A percentile compares a stretch with the other conserved stretches of the same genome.
These are phyloP conservation scores for Eucalyptus cloeziana DNA, from an alignment of 345 rosid genomes.

Conservation along the genomic window DNA sequence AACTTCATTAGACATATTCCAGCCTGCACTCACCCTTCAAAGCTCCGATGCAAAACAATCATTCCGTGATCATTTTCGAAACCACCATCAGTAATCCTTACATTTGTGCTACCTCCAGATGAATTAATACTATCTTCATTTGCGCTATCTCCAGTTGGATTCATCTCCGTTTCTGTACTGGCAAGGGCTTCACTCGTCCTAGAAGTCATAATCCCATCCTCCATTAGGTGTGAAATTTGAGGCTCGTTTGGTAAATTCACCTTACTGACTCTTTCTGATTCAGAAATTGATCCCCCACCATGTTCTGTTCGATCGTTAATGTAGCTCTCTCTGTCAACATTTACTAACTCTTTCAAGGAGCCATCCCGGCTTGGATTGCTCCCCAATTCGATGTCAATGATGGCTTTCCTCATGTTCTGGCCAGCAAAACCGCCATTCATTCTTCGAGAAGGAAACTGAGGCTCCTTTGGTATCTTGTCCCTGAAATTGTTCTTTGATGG, in stretches of 20 bases:
- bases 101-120: neutral
- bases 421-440: constrained; percentile 13
- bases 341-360: constrained; percentile 15
- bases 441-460: constrained; percentile 35
- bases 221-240: neutral
- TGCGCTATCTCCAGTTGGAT: neutral
- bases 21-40: neutral
- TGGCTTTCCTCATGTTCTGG: constrained; percentile 37
- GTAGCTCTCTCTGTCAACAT: neutral
- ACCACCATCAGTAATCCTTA: neutral
- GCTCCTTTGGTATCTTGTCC: constrained; percentile 45
- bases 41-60: neutral
- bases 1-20: neutral
- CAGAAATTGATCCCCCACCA: neutral
- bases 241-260: neutral
- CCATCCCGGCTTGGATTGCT: constrained; percentile 61
- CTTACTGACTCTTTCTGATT: neutral
- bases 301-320: neutral
- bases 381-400: constrained; percentile 52
- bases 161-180: neutral
- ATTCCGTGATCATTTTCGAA: neutral
- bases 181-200: neutral
- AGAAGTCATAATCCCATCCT: neutral
- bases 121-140: neutral
- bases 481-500: constrained; percentile 73